Base-by-base conservation (phyloP, 768 basidiomycete genomes). In the Pilatotrama ljubarskyi region DNA sequence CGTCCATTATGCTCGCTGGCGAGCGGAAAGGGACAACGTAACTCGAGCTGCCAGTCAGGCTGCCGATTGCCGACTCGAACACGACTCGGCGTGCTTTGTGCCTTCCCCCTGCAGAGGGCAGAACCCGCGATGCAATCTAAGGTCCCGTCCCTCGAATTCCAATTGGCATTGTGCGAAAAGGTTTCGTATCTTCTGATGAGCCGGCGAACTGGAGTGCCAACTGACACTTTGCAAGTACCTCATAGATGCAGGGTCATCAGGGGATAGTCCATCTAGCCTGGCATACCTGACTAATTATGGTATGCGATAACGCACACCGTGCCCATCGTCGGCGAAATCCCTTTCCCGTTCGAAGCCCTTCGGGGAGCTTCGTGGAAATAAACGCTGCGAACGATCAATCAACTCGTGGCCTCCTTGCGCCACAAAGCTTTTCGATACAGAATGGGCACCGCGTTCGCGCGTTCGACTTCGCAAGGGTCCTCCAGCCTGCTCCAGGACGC, bases 231-330 rank as follows among this genome's bases (percentile, higher is more conserved):
- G 47, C 51, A 47, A 52, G 55, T 54, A 63, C 61, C 61, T 63
- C 61, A 63, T 63, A 52, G 41, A 47, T 63, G 51, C 61, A 63
- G 61, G 61, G 61, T 63, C 61, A 63, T 63, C 61, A 63, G 22
- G 56, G 55, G 47, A 53, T 57, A 46, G 51, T 36, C 44, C 51
- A 43, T 29, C 56, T 42, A 47, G 42, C 56, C 35, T 51, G 51
- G 43, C 56, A 52, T 42, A 51, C 61, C 52, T 63, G 51, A 48
- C 61, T 38, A 46, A 43, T 54, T 53, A 40, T 56, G 58, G 61
- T 32, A 51, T 32, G 29, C 46, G 55, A 51, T 51, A 51, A 47
- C 35, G 46, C 37, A 41, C 50, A 26, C 41, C 43, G 18, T 41
- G 29, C 61, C 24, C 44, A n/a, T 42, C 56, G 47, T 44, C 61